phyloP scores from a whole-genome alignment of 371 early-diverging fungal species.

The Mucor ambiguus region DNA sequence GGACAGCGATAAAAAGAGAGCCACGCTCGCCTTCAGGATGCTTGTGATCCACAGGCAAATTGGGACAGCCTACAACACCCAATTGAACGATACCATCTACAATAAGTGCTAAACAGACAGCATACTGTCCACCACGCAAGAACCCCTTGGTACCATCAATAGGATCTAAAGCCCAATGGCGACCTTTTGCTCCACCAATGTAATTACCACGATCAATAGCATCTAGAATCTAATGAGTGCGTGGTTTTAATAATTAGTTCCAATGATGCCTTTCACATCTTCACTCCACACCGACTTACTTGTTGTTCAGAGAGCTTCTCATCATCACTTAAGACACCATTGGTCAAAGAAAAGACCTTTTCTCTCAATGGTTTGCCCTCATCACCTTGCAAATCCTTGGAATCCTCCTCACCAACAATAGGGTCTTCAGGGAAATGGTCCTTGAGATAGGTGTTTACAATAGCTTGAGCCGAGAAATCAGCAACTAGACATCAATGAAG shows the following conservation, averaged over 20 bases:
- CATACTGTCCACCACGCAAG: constrained; percentile 96
- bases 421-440: constrained; percentile 83
- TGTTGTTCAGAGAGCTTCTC: constrained; percentile 63
- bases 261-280: neutral
- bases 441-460: constrained; percentile 83
- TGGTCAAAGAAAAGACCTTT: constrained; percentile 81
- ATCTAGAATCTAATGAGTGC: constrained; percentile 60
- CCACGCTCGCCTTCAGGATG: constrained; percentile 74
- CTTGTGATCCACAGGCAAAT: constrained; percentile 74
- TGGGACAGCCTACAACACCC: constrained; percentile 95
- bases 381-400: constrained; percentile 81
- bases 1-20: constrained; percentile 74
- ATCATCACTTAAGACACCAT: constrained; percentile 60
- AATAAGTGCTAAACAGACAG: constrained; percentile 94
- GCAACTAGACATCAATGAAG: constrained; percentile 65
- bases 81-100: constrained; percentile 87
- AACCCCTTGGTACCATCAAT: constrained; percentile 97
- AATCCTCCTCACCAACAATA: constrained; percentile 95
- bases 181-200: constrained; percentile 80
- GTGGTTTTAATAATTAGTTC: neutral
- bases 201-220: constrained; percentile 92
- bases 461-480: constrained; percentile 95
- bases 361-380: constrained; percentile 66
- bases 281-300: constrained; percentile 43
- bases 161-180: constrained; percentile 97